These are phyloP conservation scores for Anthostomella pinea DNA, from an alignment of 2,329 filamentous ascomycete genomes.

Conservation along the genomic window DNA sequence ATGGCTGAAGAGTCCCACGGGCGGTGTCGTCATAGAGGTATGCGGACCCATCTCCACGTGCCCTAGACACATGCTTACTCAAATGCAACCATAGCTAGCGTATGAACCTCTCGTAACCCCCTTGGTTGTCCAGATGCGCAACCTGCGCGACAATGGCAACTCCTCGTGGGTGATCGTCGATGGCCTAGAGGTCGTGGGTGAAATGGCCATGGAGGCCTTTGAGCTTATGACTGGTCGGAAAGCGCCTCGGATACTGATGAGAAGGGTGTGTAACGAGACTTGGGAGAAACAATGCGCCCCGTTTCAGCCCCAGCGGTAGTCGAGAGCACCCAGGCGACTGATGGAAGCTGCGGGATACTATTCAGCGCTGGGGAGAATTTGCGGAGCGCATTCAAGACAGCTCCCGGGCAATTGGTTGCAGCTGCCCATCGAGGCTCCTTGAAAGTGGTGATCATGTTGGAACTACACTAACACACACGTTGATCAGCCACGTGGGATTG, in stretches of 20 bases:
- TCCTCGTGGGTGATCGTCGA: conserved; percentile 69
- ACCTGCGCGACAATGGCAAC: conserved; percentile 44
- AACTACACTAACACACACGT: too few species aligned
- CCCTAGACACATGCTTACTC: too few species aligned
- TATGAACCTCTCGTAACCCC: conserved; percentile 71
- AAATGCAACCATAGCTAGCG: conserved; percentile 49
- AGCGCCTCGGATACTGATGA: conserved; percentile 67
- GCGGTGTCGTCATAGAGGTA: conserved; percentile 69
- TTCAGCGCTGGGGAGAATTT: neutral
- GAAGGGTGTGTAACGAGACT: conserved; percentile 49
- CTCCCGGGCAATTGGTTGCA: too few species aligned
- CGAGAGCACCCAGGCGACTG: neutral
- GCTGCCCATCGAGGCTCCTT: too few species aligned
- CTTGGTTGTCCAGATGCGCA: conserved; percentile 63
- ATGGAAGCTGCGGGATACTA: neutral
- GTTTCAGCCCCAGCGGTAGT: conserved; percentile 29
- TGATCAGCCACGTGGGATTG: too few species aligned
- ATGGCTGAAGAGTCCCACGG: conserved; percentile 68
- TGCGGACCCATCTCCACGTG: too few species aligned
- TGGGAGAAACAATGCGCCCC: conserved; percentile 40
- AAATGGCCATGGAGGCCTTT: conserved; percentile 75
- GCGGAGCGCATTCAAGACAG: neutral
- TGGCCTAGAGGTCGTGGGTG: conserved; percentile 67
- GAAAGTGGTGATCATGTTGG: too few species aligned
- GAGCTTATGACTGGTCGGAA: conserved; percentile 72